Conservation (phyloP, 2,329 filamentous ascomycete species). For the Clarireedia homoeocarpa region DNA sequence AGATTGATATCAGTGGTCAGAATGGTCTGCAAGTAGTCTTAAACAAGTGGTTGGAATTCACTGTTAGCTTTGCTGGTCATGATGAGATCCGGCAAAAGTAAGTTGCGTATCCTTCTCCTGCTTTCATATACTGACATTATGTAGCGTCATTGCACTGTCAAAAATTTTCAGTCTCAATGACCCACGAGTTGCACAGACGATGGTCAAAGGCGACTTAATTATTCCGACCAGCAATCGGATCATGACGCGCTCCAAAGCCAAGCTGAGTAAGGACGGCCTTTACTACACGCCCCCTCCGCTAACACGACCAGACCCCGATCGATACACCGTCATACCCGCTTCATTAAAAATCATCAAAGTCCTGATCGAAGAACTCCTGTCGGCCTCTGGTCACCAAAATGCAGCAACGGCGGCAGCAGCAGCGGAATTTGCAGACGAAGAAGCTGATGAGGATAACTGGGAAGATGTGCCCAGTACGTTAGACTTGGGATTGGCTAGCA, state of each 20-base stretch:
- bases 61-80: conserved; percentile 93
- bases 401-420: conserved; percentile 54
- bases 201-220: conserved; percentile 88
- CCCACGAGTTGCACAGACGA: conserved; percentile 65
- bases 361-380: conserved; percentile 82
- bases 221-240: conserved; percentile 72
- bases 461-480: conserved; percentile 75
- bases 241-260: conserved; percentile 87
- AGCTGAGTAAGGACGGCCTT: conserved; percentile 52
- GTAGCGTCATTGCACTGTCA: conserved; percentile 80
- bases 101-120: conserved; percentile 29
- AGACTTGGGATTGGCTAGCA: conserved; percentile 64
- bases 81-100: conserved; percentile 96
- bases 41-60: conserved; percentile 95
- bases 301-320: conserved; percentile 61
- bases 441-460: conserved; percentile 76
- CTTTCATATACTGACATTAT: conserved; percentile 26
- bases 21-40: conserved; percentile 86
- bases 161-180: conserved; percentile 88
- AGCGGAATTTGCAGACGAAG: conserved; percentile 49
- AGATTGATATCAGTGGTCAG: conserved; percentile 70
- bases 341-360: conserved; percentile 95
- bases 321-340: conserved; percentile 79
- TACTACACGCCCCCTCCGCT: background rate
- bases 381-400: conserved; percentile 60